phyloP scores from a whole-genome alignment of 2,329 filamentous ascomycete genomes.

The Cytospora leucostoma region DNA sequence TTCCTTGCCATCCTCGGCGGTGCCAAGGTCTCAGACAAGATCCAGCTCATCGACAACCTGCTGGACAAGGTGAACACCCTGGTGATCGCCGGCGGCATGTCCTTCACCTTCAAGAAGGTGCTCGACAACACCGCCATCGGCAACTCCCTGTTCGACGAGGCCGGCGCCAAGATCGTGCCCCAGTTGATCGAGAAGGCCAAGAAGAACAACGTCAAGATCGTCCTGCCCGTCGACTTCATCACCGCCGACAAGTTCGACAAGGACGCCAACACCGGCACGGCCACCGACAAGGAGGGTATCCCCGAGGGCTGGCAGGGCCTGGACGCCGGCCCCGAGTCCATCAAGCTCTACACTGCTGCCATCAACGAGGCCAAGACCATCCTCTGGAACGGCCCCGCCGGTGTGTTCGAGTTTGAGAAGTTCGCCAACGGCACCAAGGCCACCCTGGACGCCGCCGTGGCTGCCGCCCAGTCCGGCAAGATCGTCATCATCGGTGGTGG shows the following conservation, averaged over 20 bases:
- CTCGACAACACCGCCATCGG: slow-evolving; percentile 88
- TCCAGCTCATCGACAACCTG: slow-evolving; percentile 98
- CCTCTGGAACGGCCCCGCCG: slow-evolving; percentile 97
- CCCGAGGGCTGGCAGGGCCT: slow-evolving; percentile 98
- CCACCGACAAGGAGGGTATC: slow-evolving; percentile 85
- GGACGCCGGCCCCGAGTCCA: slow-evolving; percentile 86
- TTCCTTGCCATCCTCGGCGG: slow-evolving; percentile 99
- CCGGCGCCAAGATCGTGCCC: slow-evolving; percentile 86
- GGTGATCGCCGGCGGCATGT: slow-evolving; percentile 96
- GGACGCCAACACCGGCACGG: slow-evolving; percentile 77
- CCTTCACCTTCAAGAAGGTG: slow-evolving; percentile 99
- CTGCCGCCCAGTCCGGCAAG: slow-evolving; percentile 78
- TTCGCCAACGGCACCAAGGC: slow-evolving; percentile 92
- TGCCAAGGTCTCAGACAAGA: slow-evolving; percentile 99
- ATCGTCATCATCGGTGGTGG: slow-evolving; percentile 98
- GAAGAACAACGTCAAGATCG: slow-evolving; percentile 92
- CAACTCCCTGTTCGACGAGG: slow-evolving; percentile 89
- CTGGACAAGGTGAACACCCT: slow-evolving; percentile 97
- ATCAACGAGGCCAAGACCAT: slow-evolving; percentile 92
- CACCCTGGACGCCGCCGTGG: slow-evolving; percentile 85
- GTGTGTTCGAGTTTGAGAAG: slow-evolving; percentile 95
- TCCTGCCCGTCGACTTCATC: slow-evolving; percentile 92
- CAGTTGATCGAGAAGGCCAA: slow-evolving; percentile 93
- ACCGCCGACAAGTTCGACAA: slow-evolving; percentile 93
- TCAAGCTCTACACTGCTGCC: slow-evolving; percentile 83